A percentile compares a stretch with the other conserved stretches of the same genome.
These are phyloP conservation scores for Stygiomarasmius scandens DNA, from an alignment of 1,284 basidiomycete genomes.

Conservation along the genomic window DNA sequence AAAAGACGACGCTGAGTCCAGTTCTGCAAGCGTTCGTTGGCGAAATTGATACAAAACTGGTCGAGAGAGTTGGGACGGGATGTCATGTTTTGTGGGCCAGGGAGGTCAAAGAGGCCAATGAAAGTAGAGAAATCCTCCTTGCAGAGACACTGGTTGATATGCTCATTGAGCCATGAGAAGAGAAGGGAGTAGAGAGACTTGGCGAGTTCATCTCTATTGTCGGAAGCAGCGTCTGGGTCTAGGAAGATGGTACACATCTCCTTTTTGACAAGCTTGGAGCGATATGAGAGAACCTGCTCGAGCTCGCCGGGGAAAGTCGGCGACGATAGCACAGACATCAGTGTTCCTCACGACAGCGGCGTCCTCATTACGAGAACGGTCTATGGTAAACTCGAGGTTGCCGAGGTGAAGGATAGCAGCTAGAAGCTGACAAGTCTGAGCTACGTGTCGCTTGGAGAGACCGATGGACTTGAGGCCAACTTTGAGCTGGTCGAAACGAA, in stretches of 20 bases:
- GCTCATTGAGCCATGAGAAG: conserved; percentile 96
- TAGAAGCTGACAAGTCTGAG: conserved; percentile 91
- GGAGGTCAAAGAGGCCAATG: conserved; percentile 92
- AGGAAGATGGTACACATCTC: conserved; percentile 96
- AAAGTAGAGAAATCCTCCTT: conserved; percentile 89
- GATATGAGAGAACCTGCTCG: conserved; percentile 90
- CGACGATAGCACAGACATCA: conserved; percentile 81
- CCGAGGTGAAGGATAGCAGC: conserved; percentile 96
- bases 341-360: conserved; percentile 84
- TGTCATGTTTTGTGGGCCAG: conserved; percentile 87
- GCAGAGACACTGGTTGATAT: conserved; percentile 93
- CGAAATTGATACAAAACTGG: conserved; percentile 95
- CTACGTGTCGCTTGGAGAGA: conserved; percentile 90
- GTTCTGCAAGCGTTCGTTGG: conserved; percentile 87
- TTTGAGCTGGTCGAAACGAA: conserved; percentile 90
- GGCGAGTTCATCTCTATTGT: conserved; percentile 92
- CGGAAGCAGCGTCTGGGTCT: conserved; percentile 89
- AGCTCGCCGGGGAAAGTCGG: conserved; percentile 82
- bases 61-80: conserved; percentile 88
- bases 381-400: conserved; percentile 89
- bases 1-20: conserved; percentile 84
- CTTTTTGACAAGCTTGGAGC: conserved; percentile 89
- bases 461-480: conserved; percentile 91
- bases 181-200: conserved; percentile 92
- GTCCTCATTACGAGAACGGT: conserved; percentile 81